Percentiles rank a stretch among this genome's conserved stretches.
These are phyloP conservation scores for Aspergillus nanangensis DNA, from an alignment of 495 filamentous ascomycete species.

Conservation along the genomic window DNA sequence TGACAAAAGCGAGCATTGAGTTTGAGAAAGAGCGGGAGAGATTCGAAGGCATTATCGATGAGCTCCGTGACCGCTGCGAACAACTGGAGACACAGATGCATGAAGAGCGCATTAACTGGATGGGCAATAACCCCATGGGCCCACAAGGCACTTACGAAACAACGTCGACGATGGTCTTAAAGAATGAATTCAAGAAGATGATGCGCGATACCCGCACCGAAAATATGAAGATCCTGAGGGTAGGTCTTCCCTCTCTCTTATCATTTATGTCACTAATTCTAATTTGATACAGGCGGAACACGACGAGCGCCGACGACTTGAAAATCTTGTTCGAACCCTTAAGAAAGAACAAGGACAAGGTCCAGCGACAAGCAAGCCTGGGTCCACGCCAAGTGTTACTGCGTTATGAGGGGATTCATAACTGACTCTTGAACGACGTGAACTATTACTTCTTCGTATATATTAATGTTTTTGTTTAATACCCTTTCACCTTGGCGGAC, in stretches of 20 bases:
- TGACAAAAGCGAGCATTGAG: conserved; percentile 81
- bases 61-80: conserved; percentile 65
- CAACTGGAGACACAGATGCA: conserved; percentile 60
- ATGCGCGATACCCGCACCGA: conserved; percentile 77
- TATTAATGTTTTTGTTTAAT: conserved; percentile 17
- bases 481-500: too few relatives aligned
- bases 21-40: conserved; percentile 80
- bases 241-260: conserved; percentile 30
- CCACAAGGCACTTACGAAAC: conserved; percentile 48
- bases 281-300: conserved; percentile 56
- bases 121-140: conserved; percentile 55
- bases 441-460: conserved; percentile 20
- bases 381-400: conserved; percentile 45
- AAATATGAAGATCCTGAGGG: conserved; percentile 63
- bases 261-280: conserved; percentile 12
- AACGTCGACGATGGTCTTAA: conserved; percentile 68
- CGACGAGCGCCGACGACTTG: conserved; percentile 64
- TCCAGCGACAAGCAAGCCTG: conserved; percentile 46
- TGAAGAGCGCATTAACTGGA: conserved; percentile 68
- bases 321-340: conserved; percentile 52
- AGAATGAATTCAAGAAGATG: conserved; percentile 87
- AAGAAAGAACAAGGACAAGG: conserved; percentile 53
- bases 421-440: too few relatives aligned
- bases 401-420: too few relatives aligned
- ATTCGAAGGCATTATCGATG: conserved; percentile 70